Conservation (phyloP, 352 stramenopile species). For the Porosira glacialis region DNA sequence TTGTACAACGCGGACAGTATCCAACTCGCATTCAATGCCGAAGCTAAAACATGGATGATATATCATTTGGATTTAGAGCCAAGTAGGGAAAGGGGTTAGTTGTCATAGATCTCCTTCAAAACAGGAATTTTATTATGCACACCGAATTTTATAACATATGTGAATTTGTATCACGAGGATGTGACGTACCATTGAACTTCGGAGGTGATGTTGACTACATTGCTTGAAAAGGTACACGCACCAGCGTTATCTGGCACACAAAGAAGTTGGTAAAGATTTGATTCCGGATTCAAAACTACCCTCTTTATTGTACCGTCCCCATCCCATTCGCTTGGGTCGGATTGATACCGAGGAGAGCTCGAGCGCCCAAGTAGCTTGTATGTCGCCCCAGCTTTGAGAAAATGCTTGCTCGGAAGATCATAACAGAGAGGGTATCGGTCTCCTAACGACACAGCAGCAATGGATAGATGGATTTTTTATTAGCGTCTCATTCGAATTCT, state of each 20-base stretch:
- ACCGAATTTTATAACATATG: too few species aligned
- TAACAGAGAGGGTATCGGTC: conserved; percentile 59
- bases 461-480: too few species aligned
- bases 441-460: too few species aligned
- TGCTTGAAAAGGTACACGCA: conserved; percentile 46
- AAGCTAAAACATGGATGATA: conserved; percentile 14
- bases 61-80: conserved; percentile 16
- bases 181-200: too few species aligned
- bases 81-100: conserved; percentile 24
- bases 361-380: conserved; percentile 54
- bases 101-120: too few species aligned
- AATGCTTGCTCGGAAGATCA: conserved; percentile 54
- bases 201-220: too few species aligned
- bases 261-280: conserved; percentile 41
- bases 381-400: conserved; percentile 50
- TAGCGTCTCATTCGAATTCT: too few species aligned
- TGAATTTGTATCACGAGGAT: too few species aligned
- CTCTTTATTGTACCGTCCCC: conserved; percentile 42
- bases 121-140: too few species aligned
- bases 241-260: conserved; percentile 49
- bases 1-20: conserved; percentile 44
- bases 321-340: conserved; percentile 36
- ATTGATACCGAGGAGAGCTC: conserved; percentile 42
- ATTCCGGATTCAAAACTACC: conserved; percentile 38
- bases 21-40: conserved; percentile 44